Evolutionary conservation across 352 stramenopile genomes (phyloP).

Genomic region (Thalassiosira livingstoniorum): DNA sequence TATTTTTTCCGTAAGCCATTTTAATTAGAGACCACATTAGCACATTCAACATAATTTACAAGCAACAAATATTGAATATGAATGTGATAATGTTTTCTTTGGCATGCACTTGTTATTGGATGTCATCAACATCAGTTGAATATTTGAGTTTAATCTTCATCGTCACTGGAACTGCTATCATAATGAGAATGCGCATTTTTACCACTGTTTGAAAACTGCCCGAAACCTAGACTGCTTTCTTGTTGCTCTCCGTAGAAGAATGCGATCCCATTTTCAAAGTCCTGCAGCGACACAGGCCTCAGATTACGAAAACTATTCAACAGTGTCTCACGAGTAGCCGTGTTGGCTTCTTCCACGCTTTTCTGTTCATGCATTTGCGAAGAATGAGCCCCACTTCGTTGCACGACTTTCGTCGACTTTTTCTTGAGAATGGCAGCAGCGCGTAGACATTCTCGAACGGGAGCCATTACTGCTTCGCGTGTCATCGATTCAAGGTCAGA

Average conservation of each 20-base stretch:
- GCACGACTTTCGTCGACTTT: conserved; percentile 42
- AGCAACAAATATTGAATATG: too few species aligned
- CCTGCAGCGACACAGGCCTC: conserved; percentile 59
- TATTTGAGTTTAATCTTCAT: conserved; percentile 40
- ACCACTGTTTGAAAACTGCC: conserved; percentile 20
- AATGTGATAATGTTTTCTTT: too few species aligned
- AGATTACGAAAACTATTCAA: conserved; percentile 71
- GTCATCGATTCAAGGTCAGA: conserved; percentile 61
- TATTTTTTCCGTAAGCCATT: too few species aligned
- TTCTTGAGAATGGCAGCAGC: conserved; percentile 64
- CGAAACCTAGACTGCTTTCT: conserved; percentile 14
- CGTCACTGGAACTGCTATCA: conserved; percentile 56
- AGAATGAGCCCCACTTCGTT: conserved; percentile 42
- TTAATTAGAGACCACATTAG: too few species aligned
- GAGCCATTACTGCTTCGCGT: conserved; percentile 81
- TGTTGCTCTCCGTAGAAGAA: conserved; percentile 56
- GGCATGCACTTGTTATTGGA: too few species aligned
- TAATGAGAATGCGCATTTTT: conserved; percentile 41
- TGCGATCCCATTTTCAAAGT: conserved; percentile 68
- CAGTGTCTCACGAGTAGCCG: conserved; percentile 52
- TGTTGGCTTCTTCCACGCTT: conserved; percentile 26
- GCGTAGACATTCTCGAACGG: conserved; percentile 76
- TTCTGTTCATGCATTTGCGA: conserved; percentile 37
- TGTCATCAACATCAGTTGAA: conserved; percentile 4
- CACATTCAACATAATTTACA: too few species aligned